A percentile compares a stretch with the other conserved stretches of the same genome.
Evolutionary conservation across 2,329 filamentous ascomycete genomes (phyloP).

Genomic region (Beauveria scarabaeidicola): DNA sequence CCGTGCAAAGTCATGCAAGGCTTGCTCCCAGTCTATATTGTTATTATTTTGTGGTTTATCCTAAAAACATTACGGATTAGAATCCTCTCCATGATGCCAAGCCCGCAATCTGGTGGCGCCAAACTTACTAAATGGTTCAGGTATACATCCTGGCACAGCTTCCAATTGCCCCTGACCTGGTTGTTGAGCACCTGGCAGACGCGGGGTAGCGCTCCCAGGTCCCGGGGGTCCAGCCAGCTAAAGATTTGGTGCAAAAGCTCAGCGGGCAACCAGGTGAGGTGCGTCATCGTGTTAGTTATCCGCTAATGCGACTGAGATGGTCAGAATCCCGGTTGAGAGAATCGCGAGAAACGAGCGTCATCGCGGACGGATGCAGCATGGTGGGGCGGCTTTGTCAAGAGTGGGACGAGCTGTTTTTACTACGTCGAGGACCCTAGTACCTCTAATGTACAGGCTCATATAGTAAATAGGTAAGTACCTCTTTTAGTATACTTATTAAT

Average conservation of each 20-base stretch:
- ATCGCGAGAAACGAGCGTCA: too few relatives aligned
- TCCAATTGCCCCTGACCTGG: conserved; percentile 48
- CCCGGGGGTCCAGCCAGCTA: conserved; percentile 43
- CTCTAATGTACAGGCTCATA: too few relatives aligned
- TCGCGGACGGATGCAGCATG: too few relatives aligned
- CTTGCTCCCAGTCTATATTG: conserved; percentile 33
- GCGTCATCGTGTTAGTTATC: conserved; percentile 18
- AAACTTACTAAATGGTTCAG: conserved; percentile 42
- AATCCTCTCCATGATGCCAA: not conserved
- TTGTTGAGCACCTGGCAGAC: conserved; percentile 45
- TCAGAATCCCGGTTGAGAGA: too few relatives aligned
- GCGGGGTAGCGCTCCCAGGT: conserved; percentile 43
- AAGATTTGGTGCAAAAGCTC: conserved; percentile 59
- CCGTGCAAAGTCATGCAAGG: conserved; percentile 35
- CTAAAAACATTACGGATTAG: conserved; percentile 16
- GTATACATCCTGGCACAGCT: conserved; percentile 56
- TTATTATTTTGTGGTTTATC: conserved; percentile 26
- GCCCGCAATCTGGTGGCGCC: too few relatives aligned
- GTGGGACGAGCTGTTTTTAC: too few relatives aligned
- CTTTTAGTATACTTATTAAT: too few relatives aligned
- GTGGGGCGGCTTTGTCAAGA: too few relatives aligned
- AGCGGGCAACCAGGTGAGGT: conserved; percentile 41
- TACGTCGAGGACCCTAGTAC: too few relatives aligned
- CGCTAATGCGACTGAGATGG: not conserved
- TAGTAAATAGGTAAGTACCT: too few relatives aligned